These are phyloP conservation scores for Aspergillus cristatus DNA, from an alignment of 495 filamentous ascomycete genomes.

Conservation along the genomic window DNA sequence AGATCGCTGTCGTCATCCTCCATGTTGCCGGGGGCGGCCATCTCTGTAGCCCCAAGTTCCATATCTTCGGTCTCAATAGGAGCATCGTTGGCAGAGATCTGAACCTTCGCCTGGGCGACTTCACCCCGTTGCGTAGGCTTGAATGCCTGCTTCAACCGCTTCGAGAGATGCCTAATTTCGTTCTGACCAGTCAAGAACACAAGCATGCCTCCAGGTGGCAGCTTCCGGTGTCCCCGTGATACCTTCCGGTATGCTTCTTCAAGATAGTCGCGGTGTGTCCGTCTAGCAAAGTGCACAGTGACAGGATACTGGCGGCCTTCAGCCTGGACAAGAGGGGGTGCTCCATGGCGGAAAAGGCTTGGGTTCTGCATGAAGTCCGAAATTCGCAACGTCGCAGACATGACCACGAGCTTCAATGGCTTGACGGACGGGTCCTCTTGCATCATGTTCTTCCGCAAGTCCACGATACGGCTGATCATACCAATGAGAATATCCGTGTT, in stretches of 20 bases:
- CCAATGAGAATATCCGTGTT: constrained; percentile 97
- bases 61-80: constrained; percentile 81
- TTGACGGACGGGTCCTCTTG: constrained; percentile 52
- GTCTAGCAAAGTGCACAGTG: constrained; percentile 77
- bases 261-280: constrained; percentile 78
- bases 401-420: constrained; percentile 90
- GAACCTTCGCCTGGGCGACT: constrained; percentile 51
- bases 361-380: constrained; percentile 84
- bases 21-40: constrained; percentile 25
- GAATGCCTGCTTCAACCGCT: constrained; percentile 66
- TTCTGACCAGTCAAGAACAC: constrained; percentile 94
- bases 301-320: constrained; percentile 94
- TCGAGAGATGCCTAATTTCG: constrained; percentile 74
- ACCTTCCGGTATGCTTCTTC: constrained; percentile 86
- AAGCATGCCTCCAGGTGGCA: constrained; percentile 86
- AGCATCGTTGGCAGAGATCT: constrained; percentile 66
- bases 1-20: constrained; percentile 27
- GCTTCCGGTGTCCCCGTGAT: constrained; percentile 76
- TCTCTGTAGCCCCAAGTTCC: constrained; percentile 59
- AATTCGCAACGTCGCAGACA: constrained; percentile 90
- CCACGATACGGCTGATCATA: constrained; percentile 88
- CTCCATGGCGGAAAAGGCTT: constrained; percentile 60
- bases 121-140: constrained; percentile 46
- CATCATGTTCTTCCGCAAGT: constrained; percentile 57
- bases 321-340: constrained; percentile 77